Evolutionary conservation across 140 eudicot genomes (phyloP).

Genomic region (Ambrosia hybrid): DNA sequence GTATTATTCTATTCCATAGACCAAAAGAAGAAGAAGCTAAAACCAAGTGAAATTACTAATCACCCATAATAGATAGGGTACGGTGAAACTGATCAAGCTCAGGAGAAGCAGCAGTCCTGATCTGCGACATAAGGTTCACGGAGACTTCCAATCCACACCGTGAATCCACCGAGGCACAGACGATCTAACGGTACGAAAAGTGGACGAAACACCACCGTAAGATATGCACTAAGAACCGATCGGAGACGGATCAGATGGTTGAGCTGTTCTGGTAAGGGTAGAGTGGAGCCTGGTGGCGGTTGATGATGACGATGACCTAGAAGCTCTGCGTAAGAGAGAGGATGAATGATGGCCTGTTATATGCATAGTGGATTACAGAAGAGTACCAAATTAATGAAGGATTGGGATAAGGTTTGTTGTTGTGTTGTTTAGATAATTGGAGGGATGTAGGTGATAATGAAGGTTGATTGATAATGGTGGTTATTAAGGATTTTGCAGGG

Average conservation of each 20-base stretch:
- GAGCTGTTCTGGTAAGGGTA: constrained; percentile 3
- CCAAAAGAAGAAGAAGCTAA: not conserved
- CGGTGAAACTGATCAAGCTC: constrained; percentile 62
- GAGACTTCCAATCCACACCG: constrained; percentile 57
- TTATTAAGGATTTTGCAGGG: constrained; percentile 14
- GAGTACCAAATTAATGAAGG: constrained; percentile 11
- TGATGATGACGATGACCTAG: constrained; percentile 21
- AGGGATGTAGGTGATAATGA: constrained; percentile 23
- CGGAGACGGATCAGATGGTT: constrained; percentile 27
- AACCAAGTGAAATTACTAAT: not conserved
- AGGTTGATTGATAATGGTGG: constrained; percentile 28
- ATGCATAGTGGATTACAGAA: constrained; percentile 26
- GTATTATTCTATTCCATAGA: not conserved
- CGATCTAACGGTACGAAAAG: constrained; percentile 30
- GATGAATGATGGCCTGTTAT: constrained; percentile 33
- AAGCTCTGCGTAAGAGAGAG: constrained; percentile 39
- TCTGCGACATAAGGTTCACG: constrained; percentile 47
- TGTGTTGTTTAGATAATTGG: constrained; percentile 9
- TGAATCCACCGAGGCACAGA: constrained; percentile 47
- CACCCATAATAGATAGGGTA: constrained; percentile 82
- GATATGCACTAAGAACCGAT: constrained; percentile 25
- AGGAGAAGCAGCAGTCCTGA: constrained; percentile 60
- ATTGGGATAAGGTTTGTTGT: constrained; percentile 26
- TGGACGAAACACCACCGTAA: constrained; percentile 24
- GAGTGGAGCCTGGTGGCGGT: constrained; percentile 22